These are phyloP conservation scores for Hamigera avellanea DNA, from an alignment of 495 filamentous ascomycete species.

Conservation along the genomic window DNA sequence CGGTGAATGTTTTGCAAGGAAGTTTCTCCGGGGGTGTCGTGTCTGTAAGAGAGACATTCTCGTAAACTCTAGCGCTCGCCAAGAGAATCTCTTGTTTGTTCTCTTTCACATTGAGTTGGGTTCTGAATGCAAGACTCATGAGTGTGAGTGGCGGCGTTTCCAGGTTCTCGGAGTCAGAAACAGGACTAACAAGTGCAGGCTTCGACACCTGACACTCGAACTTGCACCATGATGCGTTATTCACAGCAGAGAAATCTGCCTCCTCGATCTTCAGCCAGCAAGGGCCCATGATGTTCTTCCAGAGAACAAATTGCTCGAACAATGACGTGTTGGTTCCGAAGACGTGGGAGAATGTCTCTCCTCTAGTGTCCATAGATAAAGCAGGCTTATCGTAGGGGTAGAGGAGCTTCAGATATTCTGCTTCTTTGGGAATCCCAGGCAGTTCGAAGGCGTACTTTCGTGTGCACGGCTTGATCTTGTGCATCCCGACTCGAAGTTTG, in stretches of 20 bases:
- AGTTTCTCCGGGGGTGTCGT: slow-evolving; percentile 80
- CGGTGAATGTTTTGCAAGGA: slow-evolving; percentile 79
- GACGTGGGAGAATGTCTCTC: slow-evolving; percentile 88
- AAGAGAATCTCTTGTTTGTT: slow-evolving; percentile 95
- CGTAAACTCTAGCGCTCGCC: slow-evolving; percentile 82
- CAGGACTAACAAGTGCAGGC: slow-evolving; percentile 55
- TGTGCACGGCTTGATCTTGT: slow-evolving; percentile 83
- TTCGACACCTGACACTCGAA: slow-evolving; percentile 74
- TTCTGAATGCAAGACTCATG: slow-evolving; percentile 87
- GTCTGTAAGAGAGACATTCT: slow-evolving; percentile 77
- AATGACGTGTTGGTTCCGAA: slow-evolving; percentile 90
- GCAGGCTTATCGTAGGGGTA: slow-evolving; percentile 78
- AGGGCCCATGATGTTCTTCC: slow-evolving; percentile 96
- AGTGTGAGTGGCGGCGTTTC: slow-evolving; percentile 81
- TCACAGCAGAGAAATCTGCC: slow-evolving; percentile 70
- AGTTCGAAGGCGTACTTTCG: slow-evolving; percentile 96
- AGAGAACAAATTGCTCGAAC: slow-evolving; percentile 96
- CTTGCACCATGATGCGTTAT: slow-evolving; percentile 94
- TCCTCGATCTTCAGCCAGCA: slow-evolving; percentile 90
- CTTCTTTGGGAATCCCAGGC: slow-evolving; percentile 73
- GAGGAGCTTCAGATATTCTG: slow-evolving; percentile 82
- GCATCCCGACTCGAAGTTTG: slow-evolving; percentile 66
- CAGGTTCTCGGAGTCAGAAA: slow-evolving; percentile 64
- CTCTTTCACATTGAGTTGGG: slow-evolving; percentile 76
- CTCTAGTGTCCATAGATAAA: slow-evolving; percentile 56